Evolutionary conservation across 164 flowering plant species (phyloP).

Genomic region (Litsea cubeba): DNA sequence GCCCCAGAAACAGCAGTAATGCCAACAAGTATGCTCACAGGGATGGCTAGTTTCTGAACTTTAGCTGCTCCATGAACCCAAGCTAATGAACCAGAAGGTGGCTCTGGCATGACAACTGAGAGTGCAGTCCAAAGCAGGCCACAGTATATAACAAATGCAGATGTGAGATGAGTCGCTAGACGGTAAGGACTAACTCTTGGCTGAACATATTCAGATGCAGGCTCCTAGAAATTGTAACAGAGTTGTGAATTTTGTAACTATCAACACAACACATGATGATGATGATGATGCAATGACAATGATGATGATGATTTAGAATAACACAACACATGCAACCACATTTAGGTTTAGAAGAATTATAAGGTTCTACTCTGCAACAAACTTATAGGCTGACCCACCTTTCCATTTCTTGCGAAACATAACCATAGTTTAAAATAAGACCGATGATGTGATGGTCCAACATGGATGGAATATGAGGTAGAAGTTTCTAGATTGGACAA

Average conservation of each 20-base stretch:
- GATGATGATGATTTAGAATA: no score
- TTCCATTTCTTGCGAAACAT: not conserved
- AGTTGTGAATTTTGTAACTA: not conserved
- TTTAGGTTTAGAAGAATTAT: not conserved
- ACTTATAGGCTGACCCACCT: not conserved
- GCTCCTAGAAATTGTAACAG: conserved; percentile 47
- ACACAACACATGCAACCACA: not conserved
- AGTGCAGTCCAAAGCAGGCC: conserved; percentile 94
- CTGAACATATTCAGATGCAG: conserved; percentile 56
- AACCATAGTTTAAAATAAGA: not conserved
- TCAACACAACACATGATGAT: not conserved
- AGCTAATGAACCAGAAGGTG: conserved; percentile 70
- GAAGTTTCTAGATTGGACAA: no score
- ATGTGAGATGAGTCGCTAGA: conserved; percentile 91
- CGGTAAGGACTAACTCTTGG: conserved; percentile 98
- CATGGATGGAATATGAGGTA: no score
- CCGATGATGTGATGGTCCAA: no score
- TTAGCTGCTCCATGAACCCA: conserved; percentile 94
- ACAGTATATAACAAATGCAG: conserved; percentile 84
- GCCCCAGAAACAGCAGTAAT: conserved; percentile 92
- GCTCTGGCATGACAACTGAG: conserved; percentile 97
- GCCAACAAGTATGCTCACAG: conserved; percentile 75
- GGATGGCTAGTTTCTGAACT: conserved; percentile 70
- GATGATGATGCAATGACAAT: no score
- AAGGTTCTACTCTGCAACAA: not conserved